A percentile compares a stretch with the other conserved stretches of the same genome.
phyloP scores from a whole-genome alignment of 1,139 yeast genomes.

The Eremothecium sinecaudum region DNA sequence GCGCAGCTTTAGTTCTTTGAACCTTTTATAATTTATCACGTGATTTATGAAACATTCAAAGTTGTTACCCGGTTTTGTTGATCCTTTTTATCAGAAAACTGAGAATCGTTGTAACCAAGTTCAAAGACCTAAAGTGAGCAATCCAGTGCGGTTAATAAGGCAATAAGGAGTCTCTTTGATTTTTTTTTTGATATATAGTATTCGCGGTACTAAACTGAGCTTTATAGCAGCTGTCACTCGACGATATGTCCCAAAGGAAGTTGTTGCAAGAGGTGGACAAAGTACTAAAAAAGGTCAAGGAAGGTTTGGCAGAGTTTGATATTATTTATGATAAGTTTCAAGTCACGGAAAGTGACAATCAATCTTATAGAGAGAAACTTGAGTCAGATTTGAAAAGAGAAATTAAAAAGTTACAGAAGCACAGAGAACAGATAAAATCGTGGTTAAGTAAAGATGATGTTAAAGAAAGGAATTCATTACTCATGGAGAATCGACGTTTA shows the following conservation, averaged over 20 bases:
- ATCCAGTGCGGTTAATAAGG: too few species aligned
- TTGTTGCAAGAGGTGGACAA: conserved; percentile 86
- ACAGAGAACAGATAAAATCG: conserved; percentile 89
- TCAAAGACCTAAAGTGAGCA: too few species aligned
- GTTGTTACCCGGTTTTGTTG: too few species aligned
- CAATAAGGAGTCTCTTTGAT: too few species aligned
- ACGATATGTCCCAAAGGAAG: conserved; percentile 67
- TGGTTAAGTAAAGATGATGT: conserved; percentile 93
- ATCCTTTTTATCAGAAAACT: too few species aligned
- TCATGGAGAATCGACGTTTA: conserved; percentile 70
- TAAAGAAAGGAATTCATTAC: conserved; percentile 67
- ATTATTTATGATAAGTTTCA: conserved; percentile 79
- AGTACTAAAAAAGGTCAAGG: conserved; percentile 86
- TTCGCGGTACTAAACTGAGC: too few species aligned
- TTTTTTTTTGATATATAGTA: too few species aligned
- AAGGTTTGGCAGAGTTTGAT: conserved; percentile 86
- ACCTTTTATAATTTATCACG: too few species aligned
- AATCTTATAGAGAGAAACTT: conserved; percentile 86
- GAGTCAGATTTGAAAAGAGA: conserved; percentile 93
- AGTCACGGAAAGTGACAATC: conserved; percentile 55
- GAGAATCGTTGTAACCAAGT: too few species aligned
- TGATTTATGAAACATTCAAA: too few species aligned
- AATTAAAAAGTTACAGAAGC: conserved; percentile 87
- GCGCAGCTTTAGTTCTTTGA: too few species aligned
- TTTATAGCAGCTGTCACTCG: too few species aligned